Evolutionary conservation across 2,329 filamentous ascomycete genomes (phyloP), one percentile per base, ranked within the genome.

Genomic region (Microascus cirrosus): DNA sequence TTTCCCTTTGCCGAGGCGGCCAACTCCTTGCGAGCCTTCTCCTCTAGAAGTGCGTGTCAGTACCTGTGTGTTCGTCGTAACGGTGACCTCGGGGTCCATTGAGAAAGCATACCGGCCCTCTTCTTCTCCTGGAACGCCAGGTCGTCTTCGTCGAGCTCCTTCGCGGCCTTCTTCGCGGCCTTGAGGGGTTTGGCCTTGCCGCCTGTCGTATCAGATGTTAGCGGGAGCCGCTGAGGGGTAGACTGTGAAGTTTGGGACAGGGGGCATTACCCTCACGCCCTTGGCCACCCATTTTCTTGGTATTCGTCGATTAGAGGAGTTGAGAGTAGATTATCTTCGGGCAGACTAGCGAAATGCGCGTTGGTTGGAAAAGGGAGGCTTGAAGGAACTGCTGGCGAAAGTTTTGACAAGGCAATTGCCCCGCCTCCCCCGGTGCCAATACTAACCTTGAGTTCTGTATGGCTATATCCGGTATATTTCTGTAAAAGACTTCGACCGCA

Each of bases 91-190:
- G 18, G 39, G 13, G 18, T n/a, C 2, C 18, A 28, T n/a, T 11
- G 39, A 6, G 36, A 42, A 11, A 15, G 54, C 85, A 65, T 78
- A 95, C 92, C 90, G 60, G 89, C 89, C 66, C 79, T 84, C 78
- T 91, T 87, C 85, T 91, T 95, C 72, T 87, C 84, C 68, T 84
- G 86, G 80, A 81, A 91, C 6, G 90, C 90, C 70, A 86, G 73
- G 63, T 96, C 91, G 52, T 95, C 90, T 0, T 96, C 91, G 70
- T 96, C 92, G 59, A 92, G 73, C 1, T 96, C 91, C 73, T 86
- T 87, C 69, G 80, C 78, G 57, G 82, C 80, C 82, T 93, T 95
- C 85, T 96, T 96, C 61, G 90, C 79, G 64, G 87, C 82, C 86
- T 96, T 96, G 74, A 90, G 78, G 65, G 88, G 88, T 82, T 91